Base-by-base conservation (phyloP, 345 rosid genomes). In the Viola odorata region DNA sequence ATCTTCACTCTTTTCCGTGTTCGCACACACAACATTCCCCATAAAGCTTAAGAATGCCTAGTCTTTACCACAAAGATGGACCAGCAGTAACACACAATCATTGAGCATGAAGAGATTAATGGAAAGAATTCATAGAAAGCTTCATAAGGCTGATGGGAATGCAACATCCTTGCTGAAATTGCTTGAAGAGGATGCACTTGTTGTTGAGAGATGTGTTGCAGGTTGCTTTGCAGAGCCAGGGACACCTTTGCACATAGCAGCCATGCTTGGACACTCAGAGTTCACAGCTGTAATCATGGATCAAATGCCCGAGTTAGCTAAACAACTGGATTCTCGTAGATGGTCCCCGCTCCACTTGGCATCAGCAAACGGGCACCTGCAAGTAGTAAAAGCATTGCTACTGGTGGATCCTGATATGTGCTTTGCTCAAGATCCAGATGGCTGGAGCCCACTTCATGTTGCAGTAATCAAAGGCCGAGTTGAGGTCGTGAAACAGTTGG, bases 261-360 rank as follows among this genome's bases (percentile, higher is more conserved):
- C 57, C 13, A 11, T 57, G 57, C 69, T 66, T 6, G 45, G 69
- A 12, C 69, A 66, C 41, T 12, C 32, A 36, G 42, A 66, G 4
- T 66, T 66, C 45, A 48, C 13, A 38, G 50, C 7, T 37, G 23
- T 5, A 12, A 54, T 54, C 6, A 7, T 13, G 8, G 5, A 11
- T 13, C 58, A 12, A 53, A 60, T 17, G 37, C 71, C 71, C 5
- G 41, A 23, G 32, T 10, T 54, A 0, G 65, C 65, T 3, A 11
- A 36, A 16, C 60, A 67, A 32, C 50, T 60, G 7, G 71, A 67
- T 40, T 45, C 32, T 7, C 55, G 17, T 0, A 8, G 37, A 12
- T 16, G 14, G 12, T 44, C 65, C 3, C 54, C 71, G 1, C 71
- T 67, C 60, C 71, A 53, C 55, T 45, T 53, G 41, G 60, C 71